A percentile compares a stretch with the other conserved stretches of the same genome.
phyloP scores from a whole-genome alignment of 176 grass and related monocot species.

The Musa beccarii region DNA sequence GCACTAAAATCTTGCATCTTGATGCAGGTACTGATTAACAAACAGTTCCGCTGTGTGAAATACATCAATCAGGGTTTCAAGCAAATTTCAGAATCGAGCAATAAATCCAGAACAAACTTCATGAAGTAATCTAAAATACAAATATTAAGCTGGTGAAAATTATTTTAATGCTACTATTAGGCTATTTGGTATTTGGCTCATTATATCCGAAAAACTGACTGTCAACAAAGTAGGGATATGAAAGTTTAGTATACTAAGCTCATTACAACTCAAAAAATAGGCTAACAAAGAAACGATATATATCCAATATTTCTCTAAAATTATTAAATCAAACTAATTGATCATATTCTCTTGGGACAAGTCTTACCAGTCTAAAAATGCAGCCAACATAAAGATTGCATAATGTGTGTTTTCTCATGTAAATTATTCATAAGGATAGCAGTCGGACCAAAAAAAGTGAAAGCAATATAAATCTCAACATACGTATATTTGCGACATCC shows the following conservation, averaged over 20 bases:
- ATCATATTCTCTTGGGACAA: too few relatives aligned
- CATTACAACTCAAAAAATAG: background rate
- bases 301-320: background rate
- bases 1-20: too few relatives aligned
- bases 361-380: background rate
- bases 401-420: background rate
- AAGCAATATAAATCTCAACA: slow-evolving; percentile 23
- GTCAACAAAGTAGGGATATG: background rate
- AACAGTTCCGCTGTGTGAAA: too few relatives aligned
- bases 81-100: too few relatives aligned
- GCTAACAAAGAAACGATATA: background rate
- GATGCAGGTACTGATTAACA: too few relatives aligned
- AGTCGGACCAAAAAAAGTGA: background rate
- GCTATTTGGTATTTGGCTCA: background rate
- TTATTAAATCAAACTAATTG: too few relatives aligned
- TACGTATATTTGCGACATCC: slow-evolving; percentile 97
- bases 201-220: background rate
- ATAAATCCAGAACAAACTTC: too few relatives aligned
- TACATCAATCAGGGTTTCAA: too few relatives aligned
- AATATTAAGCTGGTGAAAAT: background rate
- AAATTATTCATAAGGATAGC: background rate
- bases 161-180: background rate
- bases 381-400: background rate
- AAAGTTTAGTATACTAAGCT: background rate
- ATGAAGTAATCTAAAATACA: too few relatives aligned